Evolutionary conservation across 495 filamentous ascomycete genomes (phyloP), one percentile per base, ranked within the genome.

Genomic region (Monascus purpureus): DNA sequence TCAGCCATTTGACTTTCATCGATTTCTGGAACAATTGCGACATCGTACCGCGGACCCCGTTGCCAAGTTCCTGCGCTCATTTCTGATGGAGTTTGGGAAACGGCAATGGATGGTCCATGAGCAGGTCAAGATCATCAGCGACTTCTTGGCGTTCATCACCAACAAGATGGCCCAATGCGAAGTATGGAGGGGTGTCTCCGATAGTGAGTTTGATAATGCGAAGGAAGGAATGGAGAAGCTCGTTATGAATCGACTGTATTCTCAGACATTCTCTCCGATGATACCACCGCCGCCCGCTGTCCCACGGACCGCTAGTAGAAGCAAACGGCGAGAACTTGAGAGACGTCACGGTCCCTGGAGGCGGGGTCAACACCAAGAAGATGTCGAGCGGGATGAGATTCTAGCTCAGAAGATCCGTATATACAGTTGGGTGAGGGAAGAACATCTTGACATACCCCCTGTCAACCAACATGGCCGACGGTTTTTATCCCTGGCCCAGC

Each of bases 71-170:
- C 70, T 99, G 13, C 78, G 87, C 28, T 95, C 88, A 4, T 99
- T 99, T 48, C 63, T 99, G 8, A 67, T 72, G 22, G 90, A 96
- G 52, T 99, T 99, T 58, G 83, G 79, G 8, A 99, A 99, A 58
- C 82, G 84, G 43, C 92, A 95, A 53, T 99, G 90, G 90, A 92
- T 93, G 87, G 90, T 93, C 6, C 90, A 96, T 47, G 90, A 99
- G 55, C 90, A 99, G 52, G 87, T 94, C 40, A 99, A 99, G 52
- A 94, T 99, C 28, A 88, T 99, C 37, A 75, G 82, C 34, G 90
- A 99, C 49, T 99, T 99, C 46, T 63, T 99, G 24, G 69, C 82
- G n/a, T 99, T 99, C 42, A 99, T 99, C 37, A 80, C 82, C 25
- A 93, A 90, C 53, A 95, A 94, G 57, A 99, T 99, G 90, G 84